Conservation (phyloP, 306 rosid species). For the Trifolium fragiferum region DNA sequence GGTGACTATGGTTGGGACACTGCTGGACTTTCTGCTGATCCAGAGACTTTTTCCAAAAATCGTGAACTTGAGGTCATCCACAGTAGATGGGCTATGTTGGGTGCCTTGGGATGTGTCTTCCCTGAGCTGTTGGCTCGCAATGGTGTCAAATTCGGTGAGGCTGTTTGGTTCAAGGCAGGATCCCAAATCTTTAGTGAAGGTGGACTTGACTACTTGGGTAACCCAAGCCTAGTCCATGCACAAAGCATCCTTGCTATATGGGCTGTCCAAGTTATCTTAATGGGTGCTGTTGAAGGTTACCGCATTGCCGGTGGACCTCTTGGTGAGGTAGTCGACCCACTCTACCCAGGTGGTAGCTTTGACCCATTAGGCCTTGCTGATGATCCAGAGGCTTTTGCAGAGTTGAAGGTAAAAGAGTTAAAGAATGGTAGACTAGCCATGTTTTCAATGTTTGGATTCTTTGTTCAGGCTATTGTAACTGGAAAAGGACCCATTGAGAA, state of each 20-base stretch:
- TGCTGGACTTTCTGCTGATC: neutral
- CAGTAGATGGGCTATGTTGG: neutral
- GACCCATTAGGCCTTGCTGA: neutral
- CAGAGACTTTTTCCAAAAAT: neutral
- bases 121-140: neutral
- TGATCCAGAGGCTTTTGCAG: neutral
- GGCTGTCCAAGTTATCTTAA: neutral
- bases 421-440: neutral
- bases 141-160: neutral
- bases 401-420: neutral
- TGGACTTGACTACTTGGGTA: neutral
- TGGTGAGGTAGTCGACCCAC: neutral
- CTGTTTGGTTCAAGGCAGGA: neutral
- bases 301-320: constrained; percentile 1
- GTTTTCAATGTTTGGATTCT: neutral
- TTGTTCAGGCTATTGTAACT: neutral
- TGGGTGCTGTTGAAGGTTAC: constrained; percentile 3
- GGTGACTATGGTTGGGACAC: constrained; percentile 7
- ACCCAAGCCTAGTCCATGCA: neutral
- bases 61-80: constrained; percentile 1
- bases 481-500: neutral
- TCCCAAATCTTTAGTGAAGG: neutral
- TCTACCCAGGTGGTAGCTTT: neutral
- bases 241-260: constrained; percentile 2
- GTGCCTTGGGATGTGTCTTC: constrained; percentile 3